These are phyloP conservation scores for Malus hybrid DNA, from an alignment of 331 rosid genomes.

Conservation along the genomic window DNA sequence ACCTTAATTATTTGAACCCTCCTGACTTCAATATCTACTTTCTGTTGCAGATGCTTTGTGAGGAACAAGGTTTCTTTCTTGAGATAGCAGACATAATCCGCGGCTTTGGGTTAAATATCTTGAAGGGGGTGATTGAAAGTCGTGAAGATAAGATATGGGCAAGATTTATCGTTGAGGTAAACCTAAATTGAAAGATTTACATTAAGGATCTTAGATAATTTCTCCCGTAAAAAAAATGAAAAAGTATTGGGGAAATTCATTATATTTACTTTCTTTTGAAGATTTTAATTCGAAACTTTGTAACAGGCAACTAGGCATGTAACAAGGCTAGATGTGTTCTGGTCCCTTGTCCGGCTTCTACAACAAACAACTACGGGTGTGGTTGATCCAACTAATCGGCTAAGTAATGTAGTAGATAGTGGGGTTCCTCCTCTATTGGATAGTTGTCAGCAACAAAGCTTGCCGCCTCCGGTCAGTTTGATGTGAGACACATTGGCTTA, in stretches of 20 bases:
- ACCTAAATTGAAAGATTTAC: not conserved
- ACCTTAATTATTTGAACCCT: conserved; percentile 3
- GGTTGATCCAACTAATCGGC: conserved; percentile 30
- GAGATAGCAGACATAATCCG: conserved; percentile 53
- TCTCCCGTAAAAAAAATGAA: not conserved
- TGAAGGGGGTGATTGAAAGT: conserved; percentile 59
- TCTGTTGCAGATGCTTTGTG: conserved; percentile 66
- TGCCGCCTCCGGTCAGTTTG: conserved; percentile 36
- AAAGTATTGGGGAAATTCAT: not conserved
- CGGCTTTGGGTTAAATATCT: conserved; percentile 46
- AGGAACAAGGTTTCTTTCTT: conserved; percentile 55
- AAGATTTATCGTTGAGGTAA: conserved; percentile 66
- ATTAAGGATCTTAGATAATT: not conserved
- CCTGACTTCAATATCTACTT: conserved; percentile 6
- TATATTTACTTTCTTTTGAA: not conserved
- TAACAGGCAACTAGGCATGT: conserved; percentile 47
- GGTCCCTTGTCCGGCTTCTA: conserved; percentile 63
- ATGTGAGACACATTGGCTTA: conserved; percentile 11
- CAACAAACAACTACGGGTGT: conserved; percentile 34
- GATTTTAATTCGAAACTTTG: conserved; percentile 9
- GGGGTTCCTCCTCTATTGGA: conserved; percentile 17
- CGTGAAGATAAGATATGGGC: conserved; percentile 57
- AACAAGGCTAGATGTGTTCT: conserved; percentile 65
- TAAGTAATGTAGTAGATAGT: conserved; percentile 20
- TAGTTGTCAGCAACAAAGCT: conserved; percentile 24